These are phyloP conservation scores for Paramecium biaurelia DNA, from an alignment of 73 alveolate genomes.

Conservation along the genomic window DNA sequence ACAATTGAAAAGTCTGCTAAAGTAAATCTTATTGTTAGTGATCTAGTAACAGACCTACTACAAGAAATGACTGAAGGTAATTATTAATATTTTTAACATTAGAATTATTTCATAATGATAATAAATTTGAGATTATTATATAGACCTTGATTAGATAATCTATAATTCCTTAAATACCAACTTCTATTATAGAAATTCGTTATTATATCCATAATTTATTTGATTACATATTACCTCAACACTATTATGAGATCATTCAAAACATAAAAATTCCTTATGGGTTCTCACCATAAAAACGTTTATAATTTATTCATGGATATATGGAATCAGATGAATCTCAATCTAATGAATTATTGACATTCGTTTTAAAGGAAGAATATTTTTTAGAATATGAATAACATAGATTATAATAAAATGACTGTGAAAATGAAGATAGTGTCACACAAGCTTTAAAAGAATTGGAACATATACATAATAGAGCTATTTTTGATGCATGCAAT, in stretches of 20 bases:
- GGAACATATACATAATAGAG: conserved; percentile 77
- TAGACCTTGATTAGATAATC: background rate
- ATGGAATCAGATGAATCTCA: conserved; percentile 6
- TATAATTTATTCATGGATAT: conserved; percentile 35
- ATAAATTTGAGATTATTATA: background rate
- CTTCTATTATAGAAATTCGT: background rate
- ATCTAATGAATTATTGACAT: background rate
- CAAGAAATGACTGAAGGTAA: background rate
- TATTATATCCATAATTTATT: conserved; percentile 4
- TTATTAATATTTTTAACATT: background rate
- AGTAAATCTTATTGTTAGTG: background rate
- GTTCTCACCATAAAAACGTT: background rate
- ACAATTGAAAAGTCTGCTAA: background rate
- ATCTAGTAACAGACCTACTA: background rate
- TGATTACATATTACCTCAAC: background rate
- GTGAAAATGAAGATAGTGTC: background rate
- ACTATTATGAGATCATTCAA: background rate
- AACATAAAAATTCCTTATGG: conserved; percentile 36
- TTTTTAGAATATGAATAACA: conserved; percentile 24
- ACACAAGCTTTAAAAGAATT: conserved; percentile 48
- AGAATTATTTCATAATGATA: background rate
- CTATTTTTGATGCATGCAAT: conserved; percentile 79
- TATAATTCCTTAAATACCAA: background rate
- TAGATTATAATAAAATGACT: background rate
- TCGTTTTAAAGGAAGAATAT: background rate